Evolutionary conservation across 345 rosid genomes (phyloP).

Genomic region (Geranium rotundifolium): DNA sequence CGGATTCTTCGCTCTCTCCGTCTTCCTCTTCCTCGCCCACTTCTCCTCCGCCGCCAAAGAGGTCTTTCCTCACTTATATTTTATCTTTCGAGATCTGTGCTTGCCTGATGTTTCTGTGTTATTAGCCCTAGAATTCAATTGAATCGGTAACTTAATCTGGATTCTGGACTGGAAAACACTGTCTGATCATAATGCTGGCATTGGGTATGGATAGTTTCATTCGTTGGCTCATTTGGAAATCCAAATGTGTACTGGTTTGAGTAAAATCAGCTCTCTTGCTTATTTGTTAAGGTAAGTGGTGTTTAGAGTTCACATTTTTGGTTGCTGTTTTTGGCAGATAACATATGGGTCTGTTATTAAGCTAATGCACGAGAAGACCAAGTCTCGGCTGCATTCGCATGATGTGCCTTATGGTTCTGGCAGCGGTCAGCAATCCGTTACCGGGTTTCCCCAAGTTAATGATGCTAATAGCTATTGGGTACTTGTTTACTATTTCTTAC

Average conservation of each 20-base stretch:
- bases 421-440: conserved; percentile 98
- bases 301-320: background rate
- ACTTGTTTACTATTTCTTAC: no score
- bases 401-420: conserved; percentile 99
- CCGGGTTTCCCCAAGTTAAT: conserved; percentile 70
- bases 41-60: conserved; percentile 38
- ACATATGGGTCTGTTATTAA: conserved; percentile 80
- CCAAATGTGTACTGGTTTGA: no score
- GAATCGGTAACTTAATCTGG: no score
- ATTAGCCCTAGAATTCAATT: no score
- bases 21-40: conserved; percentile 57
- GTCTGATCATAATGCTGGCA: no score
- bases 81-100: background rate
- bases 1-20: conserved; percentile 52
- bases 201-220: no score
- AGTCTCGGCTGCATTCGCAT: conserved; percentile 75
- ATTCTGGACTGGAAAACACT: no score
- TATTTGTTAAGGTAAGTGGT: background rate
- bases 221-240: no score
- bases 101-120: no score
- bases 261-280: no score
- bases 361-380: conserved; percentile 92
- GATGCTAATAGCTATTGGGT: conserved; percentile 99
- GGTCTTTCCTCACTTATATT: conserved; percentile 23
- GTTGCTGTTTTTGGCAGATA: conserved; percentile 29